These are phyloP conservation scores for Phytopythium ostracodes DNA, from an alignment of 352 stramenopile species.

Conservation along the genomic window DNA sequence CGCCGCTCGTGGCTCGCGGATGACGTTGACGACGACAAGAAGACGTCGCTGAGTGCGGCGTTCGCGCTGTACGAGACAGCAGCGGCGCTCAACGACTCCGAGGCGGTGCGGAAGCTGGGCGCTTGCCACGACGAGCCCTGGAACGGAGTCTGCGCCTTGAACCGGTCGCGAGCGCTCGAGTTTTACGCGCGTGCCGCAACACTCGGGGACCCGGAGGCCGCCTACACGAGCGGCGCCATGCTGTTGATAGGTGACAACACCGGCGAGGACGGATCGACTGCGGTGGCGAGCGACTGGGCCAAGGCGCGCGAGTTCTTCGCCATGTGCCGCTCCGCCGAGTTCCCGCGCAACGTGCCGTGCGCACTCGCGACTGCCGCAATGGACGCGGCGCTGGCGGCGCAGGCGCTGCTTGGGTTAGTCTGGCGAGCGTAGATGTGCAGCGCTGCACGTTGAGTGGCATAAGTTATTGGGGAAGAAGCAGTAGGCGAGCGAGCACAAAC, in stretches of 20 bases:
- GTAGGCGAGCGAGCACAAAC: background rate
- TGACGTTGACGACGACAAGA: constrained; percentile 3
- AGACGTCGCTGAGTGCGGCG: constrained; percentile 30
- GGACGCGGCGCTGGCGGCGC: constrained; percentile 15
- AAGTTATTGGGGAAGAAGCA: background rate
- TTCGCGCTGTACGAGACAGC: constrained; percentile 52
- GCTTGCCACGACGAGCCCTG: constrained; percentile 63
- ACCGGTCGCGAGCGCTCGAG: constrained; percentile 48
- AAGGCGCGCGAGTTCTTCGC: constrained; percentile 48
- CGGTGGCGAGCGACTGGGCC: constrained; percentile 27
- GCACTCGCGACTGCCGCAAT: constrained; percentile 31
- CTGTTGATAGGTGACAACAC: constrained; percentile 38
- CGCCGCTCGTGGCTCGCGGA: constrained; percentile 9
- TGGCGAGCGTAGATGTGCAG: background rate
- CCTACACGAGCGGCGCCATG: constrained; percentile 63
- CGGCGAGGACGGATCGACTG: background rate
- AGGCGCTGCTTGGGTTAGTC: background rate
- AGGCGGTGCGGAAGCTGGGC: constrained; percentile 65
- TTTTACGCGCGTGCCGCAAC: constrained; percentile 44
- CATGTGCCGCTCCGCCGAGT: constrained; percentile 42
- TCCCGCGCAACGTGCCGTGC: constrained; percentile 66
- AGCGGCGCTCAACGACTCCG: constrained; percentile 59
- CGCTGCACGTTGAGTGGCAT: background rate
- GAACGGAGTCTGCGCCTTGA: constrained; percentile 43
- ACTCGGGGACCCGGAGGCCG: constrained; percentile 57